phyloP scores from a whole-genome alignment of 768 basidiomycete genomes.

The Mycena filopes region DNA sequence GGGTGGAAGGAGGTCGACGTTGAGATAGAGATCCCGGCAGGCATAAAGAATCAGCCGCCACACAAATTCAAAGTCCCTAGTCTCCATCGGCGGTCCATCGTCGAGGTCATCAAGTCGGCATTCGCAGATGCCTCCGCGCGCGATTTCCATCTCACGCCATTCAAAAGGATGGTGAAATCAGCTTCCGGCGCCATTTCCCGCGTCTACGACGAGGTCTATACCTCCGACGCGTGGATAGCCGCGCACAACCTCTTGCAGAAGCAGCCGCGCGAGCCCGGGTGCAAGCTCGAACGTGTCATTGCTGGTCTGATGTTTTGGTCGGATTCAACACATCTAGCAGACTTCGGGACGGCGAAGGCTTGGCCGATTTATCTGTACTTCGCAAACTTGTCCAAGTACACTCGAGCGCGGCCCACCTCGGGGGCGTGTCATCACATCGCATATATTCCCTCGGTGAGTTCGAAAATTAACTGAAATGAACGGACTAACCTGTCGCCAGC shows the following conservation, averaged over 20 bases:
- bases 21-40: slow-evolving; percentile 39
- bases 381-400: slow-evolving; percentile 55
- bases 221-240: slow-evolving; percentile 42
- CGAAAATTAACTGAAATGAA: background rate
- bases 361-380: slow-evolving; percentile 56
- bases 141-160: slow-evolving; percentile 40
- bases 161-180: slow-evolving; percentile 24
- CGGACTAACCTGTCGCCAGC: slow-evolving; percentile 22
- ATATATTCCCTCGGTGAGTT: slow-evolving; percentile 53
- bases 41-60: slow-evolving; percentile 25
- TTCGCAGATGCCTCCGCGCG: slow-evolving; percentile 29
- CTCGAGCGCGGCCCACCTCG: slow-evolving; percentile 39
- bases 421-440: slow-evolving; percentile 52
- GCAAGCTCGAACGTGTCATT: slow-evolving; percentile 38
- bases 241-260: slow-evolving; percentile 44
- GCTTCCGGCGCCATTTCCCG: slow-evolving; percentile 41
- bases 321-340: slow-evolving; percentile 44
- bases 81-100: slow-evolving; percentile 34
- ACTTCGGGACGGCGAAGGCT: slow-evolving; percentile 44
- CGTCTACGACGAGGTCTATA: slow-evolving; percentile 48
- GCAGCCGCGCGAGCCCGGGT: slow-evolving; percentile 37
- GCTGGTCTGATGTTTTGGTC: slow-evolving; percentile 43
- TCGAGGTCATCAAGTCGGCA: slow-evolving; percentile 38
- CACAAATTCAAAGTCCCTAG: slow-evolving; percentile 36
- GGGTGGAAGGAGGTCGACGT: slow-evolving; percentile 7